A percentile compares a stretch with the other conserved stretches of the same genome.
These are phyloP conservation scores for Carex scoparia DNA, from an alignment of 176 grass and related monocot species.

Conservation along the genomic window DNA sequence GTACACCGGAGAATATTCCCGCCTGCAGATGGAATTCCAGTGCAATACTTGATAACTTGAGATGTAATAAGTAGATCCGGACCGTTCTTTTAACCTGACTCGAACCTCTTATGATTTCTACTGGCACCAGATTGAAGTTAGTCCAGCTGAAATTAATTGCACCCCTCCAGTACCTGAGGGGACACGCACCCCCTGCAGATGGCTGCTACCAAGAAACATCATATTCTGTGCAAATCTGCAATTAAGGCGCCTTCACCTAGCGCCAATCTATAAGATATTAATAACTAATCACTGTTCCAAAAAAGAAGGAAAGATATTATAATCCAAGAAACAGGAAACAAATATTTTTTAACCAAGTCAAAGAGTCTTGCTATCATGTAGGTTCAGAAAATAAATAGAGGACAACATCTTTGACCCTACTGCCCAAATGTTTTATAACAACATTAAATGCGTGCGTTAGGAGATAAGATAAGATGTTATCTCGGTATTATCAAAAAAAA, in stretches of 20 bases:
- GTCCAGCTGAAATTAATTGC: no score
- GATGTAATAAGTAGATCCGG: no score
- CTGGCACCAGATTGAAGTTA: no score
- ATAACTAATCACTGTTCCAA: neutral
- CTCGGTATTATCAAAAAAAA: no score
- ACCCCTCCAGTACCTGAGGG: no score
- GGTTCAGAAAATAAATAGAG: conserved; percentile 5
- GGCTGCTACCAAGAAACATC: neutral
- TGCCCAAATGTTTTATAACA: neutral
- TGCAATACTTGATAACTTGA: no score
- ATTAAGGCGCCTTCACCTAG: neutral
- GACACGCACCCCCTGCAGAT: neutral
- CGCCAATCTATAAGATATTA: neutral
- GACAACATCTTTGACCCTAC: neutral
- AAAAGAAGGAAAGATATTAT: neutral
- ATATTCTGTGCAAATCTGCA: neutral
- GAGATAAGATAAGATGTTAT: neutral
- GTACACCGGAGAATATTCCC: no score
- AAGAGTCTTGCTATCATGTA: neutral
- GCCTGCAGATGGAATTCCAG: no score
- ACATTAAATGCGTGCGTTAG: neutral
- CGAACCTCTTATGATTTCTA: no score
- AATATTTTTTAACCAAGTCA: neutral
- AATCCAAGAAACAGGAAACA: neutral
- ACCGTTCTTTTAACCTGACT: no score